Evolutionary conservation across 345 rosid genomes (phyloP).

Genomic region (Psidium friedrichsthalianum): DNA sequence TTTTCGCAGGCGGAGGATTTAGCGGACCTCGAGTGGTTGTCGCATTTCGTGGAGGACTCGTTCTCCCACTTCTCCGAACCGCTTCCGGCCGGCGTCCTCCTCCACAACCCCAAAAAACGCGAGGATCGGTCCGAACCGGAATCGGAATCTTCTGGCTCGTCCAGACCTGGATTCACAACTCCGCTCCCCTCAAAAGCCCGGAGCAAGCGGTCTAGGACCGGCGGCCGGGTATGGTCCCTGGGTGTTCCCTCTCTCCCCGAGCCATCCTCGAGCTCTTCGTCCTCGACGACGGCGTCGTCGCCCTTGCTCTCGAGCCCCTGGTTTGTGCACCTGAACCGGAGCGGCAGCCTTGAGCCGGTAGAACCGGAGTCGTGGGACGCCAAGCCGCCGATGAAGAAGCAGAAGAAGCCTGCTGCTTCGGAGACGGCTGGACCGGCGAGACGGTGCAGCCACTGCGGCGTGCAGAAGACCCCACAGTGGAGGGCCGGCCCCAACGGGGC

Average conservation of each 20-base stretch:
- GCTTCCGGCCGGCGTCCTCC: constrained; percentile 14
- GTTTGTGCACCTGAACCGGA: constrained; percentile 1
- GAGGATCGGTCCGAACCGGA: constrained; percentile 16
- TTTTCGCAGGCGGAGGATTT: constrained; percentile 62
- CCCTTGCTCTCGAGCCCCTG: constrained; percentile 18
- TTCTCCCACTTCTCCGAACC: constrained; percentile 39
- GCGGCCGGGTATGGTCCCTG: constrained; percentile 47
- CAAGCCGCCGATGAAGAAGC: constrained; percentile 23
- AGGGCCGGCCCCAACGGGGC: constrained; percentile 86
- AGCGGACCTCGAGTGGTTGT: constrained; percentile 77
- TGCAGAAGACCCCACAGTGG: constrained; percentile 94
- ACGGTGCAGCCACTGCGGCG: constrained; percentile 80
- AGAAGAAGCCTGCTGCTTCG: constrained; percentile 11
- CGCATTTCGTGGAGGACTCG: constrained; percentile 82
- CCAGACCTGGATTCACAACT: constrained; percentile 16
- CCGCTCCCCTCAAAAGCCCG: constrained; percentile 72
- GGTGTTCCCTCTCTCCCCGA: constrained; percentile 39
- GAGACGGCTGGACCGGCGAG: constrained; percentile 3
- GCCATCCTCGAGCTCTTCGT: constrained; percentile 32
- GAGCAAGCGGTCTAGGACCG: constrained; percentile 65
- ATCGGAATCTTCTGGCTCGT: constrained; percentile 2
- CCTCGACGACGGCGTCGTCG: constrained; percentile 7
- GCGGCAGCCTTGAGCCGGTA: constrained; percentile 4
- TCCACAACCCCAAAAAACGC: constrained; percentile 12
- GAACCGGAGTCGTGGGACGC: neutral